phyloP scores from a whole-genome alignment of 352 stramenopile genomes.

The Globisporangium recalcitrans region DNA sequence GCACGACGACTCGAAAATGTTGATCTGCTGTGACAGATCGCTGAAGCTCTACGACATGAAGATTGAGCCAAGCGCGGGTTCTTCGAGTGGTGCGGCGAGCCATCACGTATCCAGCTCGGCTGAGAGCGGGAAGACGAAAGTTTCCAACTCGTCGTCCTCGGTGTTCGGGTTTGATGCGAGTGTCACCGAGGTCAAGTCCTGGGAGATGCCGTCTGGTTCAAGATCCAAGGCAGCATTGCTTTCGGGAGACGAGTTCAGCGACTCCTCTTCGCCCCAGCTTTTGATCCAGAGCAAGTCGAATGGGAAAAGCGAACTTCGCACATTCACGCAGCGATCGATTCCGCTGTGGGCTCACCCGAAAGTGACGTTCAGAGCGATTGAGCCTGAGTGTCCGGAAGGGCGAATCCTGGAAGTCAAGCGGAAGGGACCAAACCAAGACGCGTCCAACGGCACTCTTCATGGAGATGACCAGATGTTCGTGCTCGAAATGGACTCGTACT shows the following conservation, averaged over 20 bases:
- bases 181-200: slow-evolving; percentile 55
- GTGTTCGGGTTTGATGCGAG: slow-evolving; percentile 66
- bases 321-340: slow-evolving; percentile 53
- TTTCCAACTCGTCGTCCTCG: slow-evolving; percentile 32
- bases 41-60: slow-evolving; percentile 69
- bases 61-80: slow-evolving; percentile 7
- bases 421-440: slow-evolving; percentile 47
- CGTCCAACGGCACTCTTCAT: slow-evolving; percentile 32
- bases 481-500: slow-evolving; percentile 86
- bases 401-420: slow-evolving; percentile 69
- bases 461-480: slow-evolving; percentile 74
- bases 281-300: slow-evolving; percentile 21
- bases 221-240: slow-evolving; percentile 29
- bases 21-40: slow-evolving; percentile 52
- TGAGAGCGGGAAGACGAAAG: slow-evolving; percentile 12
- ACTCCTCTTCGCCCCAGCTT: background rate
- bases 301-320: slow-evolving; percentile 59
- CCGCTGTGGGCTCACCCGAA: slow-evolving; percentile 78
- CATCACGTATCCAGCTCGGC: background rate
- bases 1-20: slow-evolving; percentile 55
- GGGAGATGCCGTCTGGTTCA: slow-evolving; percentile 34
- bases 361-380: slow-evolving; percentile 56
- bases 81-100: background rate
- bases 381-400: slow-evolving; percentile 42
- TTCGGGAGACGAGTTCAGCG: slow-evolving; percentile 10